These are phyloP conservation scores for Suhomyces terraborum DNA, from an alignment of 1,139 yeast genomes.

Conservation along the genomic window DNA sequence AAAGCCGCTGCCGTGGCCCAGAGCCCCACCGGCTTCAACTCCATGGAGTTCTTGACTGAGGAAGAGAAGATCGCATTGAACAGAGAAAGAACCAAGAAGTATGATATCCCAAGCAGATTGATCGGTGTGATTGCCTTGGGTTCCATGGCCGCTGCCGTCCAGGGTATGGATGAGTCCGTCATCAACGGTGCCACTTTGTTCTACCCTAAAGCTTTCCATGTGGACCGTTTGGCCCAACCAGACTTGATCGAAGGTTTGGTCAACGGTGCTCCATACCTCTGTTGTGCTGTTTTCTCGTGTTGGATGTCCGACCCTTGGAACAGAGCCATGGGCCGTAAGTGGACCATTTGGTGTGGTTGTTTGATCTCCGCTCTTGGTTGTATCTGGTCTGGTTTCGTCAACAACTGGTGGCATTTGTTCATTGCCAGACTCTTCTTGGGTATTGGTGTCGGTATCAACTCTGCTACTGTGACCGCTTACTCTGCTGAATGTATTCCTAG, in stretches of 20 bases:
- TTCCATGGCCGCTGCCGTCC: constrained; percentile 88
- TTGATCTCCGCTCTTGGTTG: constrained; percentile 65
- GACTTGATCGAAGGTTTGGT: constrained; percentile 75
- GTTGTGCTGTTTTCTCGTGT: constrained; percentile 69
- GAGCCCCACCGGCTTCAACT: constrained; percentile 57
- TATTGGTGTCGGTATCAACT: constrained; percentile 77
- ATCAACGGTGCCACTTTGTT: constrained; percentile 80
- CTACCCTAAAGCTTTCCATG: constrained; percentile 55
- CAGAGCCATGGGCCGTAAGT: constrained; percentile 65
- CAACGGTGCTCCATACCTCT: constrained; percentile 80
- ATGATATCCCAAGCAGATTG: constrained; percentile 64
- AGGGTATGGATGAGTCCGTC: constrained; percentile 92
- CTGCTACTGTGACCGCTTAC: constrained; percentile 80
- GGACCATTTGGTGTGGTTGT: constrained; percentile 72
- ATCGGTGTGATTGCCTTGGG: constrained; percentile 69
- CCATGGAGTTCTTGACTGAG: constrained; percentile 56
- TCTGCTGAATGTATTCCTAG: constrained; percentile 83
- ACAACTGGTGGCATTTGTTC: constrained; percentile 75
- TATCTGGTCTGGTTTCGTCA: constrained; percentile 75
- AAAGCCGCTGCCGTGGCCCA: constrained; percentile 79
- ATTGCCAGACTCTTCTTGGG: constrained; percentile 74
- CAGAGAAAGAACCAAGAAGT: constrained; percentile 60
- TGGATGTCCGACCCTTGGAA: constrained; percentile 75
- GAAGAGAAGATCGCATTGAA: constrained; percentile 61
- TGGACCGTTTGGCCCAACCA: constrained; percentile 45